Evolutionary conservation across 106 monocot species (phyloP), one percentile per base, ranked within the genome.

Genomic region (Acanthochlamys bracteata): DNA sequence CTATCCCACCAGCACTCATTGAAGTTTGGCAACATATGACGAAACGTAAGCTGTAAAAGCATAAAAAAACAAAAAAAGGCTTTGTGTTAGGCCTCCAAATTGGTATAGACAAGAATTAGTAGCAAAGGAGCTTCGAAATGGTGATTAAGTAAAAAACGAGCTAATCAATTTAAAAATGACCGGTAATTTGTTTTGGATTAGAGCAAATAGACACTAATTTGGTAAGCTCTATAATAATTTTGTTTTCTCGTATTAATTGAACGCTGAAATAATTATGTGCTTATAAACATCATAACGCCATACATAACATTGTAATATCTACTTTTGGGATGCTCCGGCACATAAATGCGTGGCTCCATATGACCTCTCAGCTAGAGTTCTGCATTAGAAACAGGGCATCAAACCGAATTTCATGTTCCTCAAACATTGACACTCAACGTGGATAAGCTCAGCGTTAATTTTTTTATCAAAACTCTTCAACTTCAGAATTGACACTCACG

Each of bases 1-100:
- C 94, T 94, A 73, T 94, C 94, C 94, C 94, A 94, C 94, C 94
- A 94, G 54, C 94, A 94, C 64, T 94, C 94, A 56, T 94, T 94
- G 11, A 94, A 94, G 63, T 94, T 94, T 58, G 94, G 94, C 68
- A 94, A 39, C 94, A 94, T 90, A 69, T 94, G 94, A 20, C 94
- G 89, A 79, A 94, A 94, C 0, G 94, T 94, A 17, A 90, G 75
- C 94, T 94, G 86, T 66, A 82, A 76, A 45, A 66, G 57, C 40
- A 23, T 15, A 46, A 19, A 55, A 1, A 33, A 6, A 33, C 33
- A 33, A n/a, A n/a, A n/a, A n/a, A n/a, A n/a, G n/a, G n/a, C n/a
- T n/a, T n/a, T n/a, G n/a, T n/a, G n/a, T n/a, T n/a, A n/a, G n/a
- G n/a, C n/a, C n/a, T n/a, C n/a, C n/a, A n/a, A n/a, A n/a, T n/a